Conservation (phyloP, 2,329 filamentous ascomycete species). For the Lasiodiplodia citricola region DNA sequence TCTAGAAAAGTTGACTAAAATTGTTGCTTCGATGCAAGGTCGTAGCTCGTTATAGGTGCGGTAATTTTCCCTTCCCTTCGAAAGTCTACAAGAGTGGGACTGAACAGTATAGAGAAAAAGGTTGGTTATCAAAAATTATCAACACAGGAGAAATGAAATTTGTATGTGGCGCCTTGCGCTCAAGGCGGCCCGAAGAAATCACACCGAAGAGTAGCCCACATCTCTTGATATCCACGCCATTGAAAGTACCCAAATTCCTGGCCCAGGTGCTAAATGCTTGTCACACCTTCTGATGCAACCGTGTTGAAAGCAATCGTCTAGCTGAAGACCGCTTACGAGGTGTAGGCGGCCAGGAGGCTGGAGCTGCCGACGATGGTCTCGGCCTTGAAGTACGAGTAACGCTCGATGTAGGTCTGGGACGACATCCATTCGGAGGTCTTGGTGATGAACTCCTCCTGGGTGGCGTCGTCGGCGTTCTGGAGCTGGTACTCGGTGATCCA, state of each 20-base stretch:
- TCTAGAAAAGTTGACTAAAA: slow-evolving; percentile 7
- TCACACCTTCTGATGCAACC: slow-evolving; percentile 10
- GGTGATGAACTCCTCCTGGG: slow-evolving; percentile 55
- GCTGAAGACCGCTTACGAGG: slow-evolving; percentile 13
- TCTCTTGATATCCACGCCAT: slow-evolving; percentile 21
- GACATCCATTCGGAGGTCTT: slow-evolving; percentile 53
- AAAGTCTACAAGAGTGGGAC: neutral
- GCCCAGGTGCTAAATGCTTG: slow-evolving; percentile 16
- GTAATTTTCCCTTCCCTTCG: slow-evolving; percentile 4
- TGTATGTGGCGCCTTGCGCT: slow-evolving; percentile 2
- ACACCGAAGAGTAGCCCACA: slow-evolving; percentile 21
- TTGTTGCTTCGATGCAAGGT: slow-evolving; percentile 20
- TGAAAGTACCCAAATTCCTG: slow-evolving; percentile 5
- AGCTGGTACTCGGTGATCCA: slow-evolving; percentile 71
- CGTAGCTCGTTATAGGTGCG: slow-evolving; percentile 19
- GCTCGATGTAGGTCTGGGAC: slow-evolving; percentile 45
- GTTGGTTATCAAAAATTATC: slow-evolving; percentile 25
- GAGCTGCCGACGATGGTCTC: slow-evolving; percentile 25
- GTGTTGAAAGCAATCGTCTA: neutral
- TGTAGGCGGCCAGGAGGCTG: slow-evolving; percentile 18
- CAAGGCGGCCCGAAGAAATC: slow-evolving; percentile 10
- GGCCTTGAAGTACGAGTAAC: slow-evolving; percentile 47
- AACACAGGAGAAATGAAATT: slow-evolving; percentile 17
- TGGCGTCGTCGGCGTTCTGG: slow-evolving; percentile 48
- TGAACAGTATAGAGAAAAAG: slow-evolving; percentile 10